Conservation (phyloP, 306 rosid genomes). For the Trifolium dubium region DNA sequence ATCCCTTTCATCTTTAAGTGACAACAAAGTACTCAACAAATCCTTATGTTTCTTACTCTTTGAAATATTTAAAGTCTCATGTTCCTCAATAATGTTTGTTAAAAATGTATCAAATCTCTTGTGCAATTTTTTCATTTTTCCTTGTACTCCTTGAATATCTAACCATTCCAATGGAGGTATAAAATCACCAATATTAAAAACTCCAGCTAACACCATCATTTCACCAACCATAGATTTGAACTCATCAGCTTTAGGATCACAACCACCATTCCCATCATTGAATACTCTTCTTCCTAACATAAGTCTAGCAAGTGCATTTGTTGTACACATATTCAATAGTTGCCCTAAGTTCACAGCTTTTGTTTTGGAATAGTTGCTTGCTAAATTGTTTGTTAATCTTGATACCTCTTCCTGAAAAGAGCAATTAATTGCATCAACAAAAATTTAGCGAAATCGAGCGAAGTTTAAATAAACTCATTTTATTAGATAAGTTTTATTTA, state of each 20-base stretch:
- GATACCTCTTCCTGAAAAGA: slow-evolving; percentile 67
- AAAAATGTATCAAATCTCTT: slow-evolving; percentile 74
- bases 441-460: too few species aligned
- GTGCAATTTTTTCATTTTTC: slow-evolving; percentile 80
- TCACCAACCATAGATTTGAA: slow-evolving; percentile 81
- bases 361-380: slow-evolving; percentile 38
- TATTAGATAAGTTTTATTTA: too few species aligned
- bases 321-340: slow-evolving; percentile 64
- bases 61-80: slow-evolving; percentile 26
- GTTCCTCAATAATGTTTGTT: slow-evolving; percentile 59
- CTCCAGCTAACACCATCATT: slow-evolving; percentile 75
- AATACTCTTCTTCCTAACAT: slow-evolving; percentile 77
- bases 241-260: slow-evolving; percentile 65
- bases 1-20: slow-evolving; percentile 42
- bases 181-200: slow-evolving; percentile 77
- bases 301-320: slow-evolving; percentile 67
- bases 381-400: slow-evolving; percentile 53
- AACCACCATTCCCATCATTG: slow-evolving; percentile 54
- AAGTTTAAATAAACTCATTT: too few species aligned
- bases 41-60: slow-evolving; percentile 49
- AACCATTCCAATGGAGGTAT: slow-evolving; percentile 71
- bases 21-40: slow-evolving; percentile 66
- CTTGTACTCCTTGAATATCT: slow-evolving; percentile 74
- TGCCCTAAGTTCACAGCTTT: slow-evolving; percentile 59
- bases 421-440: not conserved